Base-by-base conservation (phyloP, 371 early-diverging fungal species). In the Mucor plumbeus region DNA sequence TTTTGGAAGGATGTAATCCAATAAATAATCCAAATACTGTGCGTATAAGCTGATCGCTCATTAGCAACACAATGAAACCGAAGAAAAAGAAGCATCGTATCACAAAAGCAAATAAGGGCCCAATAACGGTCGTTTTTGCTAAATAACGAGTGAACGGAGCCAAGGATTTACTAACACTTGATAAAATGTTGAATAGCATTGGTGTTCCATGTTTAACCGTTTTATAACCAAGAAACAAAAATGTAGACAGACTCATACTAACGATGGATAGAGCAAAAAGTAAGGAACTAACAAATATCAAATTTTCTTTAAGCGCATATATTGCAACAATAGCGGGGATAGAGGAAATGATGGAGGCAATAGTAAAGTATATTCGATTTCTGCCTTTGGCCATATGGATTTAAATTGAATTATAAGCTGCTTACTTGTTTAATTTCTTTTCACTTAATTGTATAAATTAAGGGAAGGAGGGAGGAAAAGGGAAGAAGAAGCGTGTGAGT, bases 191-290 rank as follows among this genome's bases (percentile, higher is more conserved):
- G 7, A 74, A 54, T 3, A 78, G 14, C 34, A 80, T 67, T 0
- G 80, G 80, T n/a, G 70, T 70, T 5, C 78, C 72, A 38, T 74
- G 76, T 26, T 73, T 76, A 14, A 79, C 62, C 36, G 74, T 68
- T 54, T 78, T 76, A 74, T 74, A 78, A 10, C 76, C 66, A 36
- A 78, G 56, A 31, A 73, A 78, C 13, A 78, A 26, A 14, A 76
- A 44, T 17, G 75, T 63, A 0, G 78, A 70, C 7, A 76, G 58
- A 1, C 68, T 68, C 21, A 78, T 47, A 54, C 71, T 74, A 13
- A 77, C 57, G 36, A 71, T 35, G 10, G 77, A 72, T 0, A 76
- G 36, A 4, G 65, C 56, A 62, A 74, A 75, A 39, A 77, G 44
- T 10, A 70, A 19, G 5, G 69, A 55, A 41, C 67, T 50, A 31